Evolutionary conservation across 306 rosid species (phyloP).

Genomic region (Dalbergia cochinchinensis): DNA sequence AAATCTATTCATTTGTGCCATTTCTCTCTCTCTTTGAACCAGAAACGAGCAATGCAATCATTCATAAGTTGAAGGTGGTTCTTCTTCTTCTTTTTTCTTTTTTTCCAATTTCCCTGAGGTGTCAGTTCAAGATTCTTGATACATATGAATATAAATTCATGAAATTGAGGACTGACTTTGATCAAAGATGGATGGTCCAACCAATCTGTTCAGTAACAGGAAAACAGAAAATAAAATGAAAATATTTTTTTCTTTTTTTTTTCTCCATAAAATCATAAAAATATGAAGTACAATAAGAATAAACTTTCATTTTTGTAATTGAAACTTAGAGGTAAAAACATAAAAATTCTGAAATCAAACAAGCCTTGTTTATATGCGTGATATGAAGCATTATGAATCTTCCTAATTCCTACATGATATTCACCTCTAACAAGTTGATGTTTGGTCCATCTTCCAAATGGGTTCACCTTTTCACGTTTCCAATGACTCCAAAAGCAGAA

Average conservation of each 20-base stretch:
- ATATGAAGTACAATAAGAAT: too few species aligned
- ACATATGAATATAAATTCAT: constrained; percentile 34
- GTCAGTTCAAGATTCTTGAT: constrained; percentile 47
- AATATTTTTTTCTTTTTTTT: too few species aligned
- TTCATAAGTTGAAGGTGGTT: neutral
- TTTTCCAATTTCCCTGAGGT: neutral
- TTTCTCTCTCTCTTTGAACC: constrained; percentile 26
- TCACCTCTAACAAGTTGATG: too few species aligned
- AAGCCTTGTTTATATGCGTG: constrained; percentile 36
- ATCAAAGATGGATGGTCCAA: constrained; percentile 45
- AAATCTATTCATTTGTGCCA: constrained; percentile 43
- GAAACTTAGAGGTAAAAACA: too few species aligned
- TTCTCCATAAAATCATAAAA: too few species aligned
- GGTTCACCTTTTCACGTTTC: too few species aligned
- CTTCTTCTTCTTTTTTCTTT: neutral
- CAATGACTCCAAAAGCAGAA: neutral
- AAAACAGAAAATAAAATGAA: neutral
- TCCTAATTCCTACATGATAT: too few species aligned
- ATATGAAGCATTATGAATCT: constrained; percentile 35
- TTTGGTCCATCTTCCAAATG: too few species aligned
- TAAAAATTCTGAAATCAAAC: too few species aligned
- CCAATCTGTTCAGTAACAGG: constrained; percentile 26
- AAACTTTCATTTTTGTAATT: too few species aligned
- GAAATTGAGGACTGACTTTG: constrained; percentile 31
- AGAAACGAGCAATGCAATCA: constrained; percentile 56